phyloP scores from a whole-genome alignment of 2,329 filamentous ascomycete genomes.

The Fusarium multiceps region DNA sequence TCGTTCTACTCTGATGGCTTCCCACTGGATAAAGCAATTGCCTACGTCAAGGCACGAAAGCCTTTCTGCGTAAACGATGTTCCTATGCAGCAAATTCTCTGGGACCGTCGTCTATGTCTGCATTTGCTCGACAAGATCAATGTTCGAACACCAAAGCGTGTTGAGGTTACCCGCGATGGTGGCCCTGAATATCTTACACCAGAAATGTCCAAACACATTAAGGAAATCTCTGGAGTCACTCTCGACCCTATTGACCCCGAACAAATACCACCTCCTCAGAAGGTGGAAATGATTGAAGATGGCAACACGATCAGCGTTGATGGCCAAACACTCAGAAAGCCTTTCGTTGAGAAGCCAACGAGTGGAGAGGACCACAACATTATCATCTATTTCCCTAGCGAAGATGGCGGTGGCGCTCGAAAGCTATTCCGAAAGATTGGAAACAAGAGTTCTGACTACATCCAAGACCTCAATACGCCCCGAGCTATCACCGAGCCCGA shows the following conservation, averaged over 20 bases:
- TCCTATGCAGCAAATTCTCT: constrained; percentile 95
- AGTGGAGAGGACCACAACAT: constrained; percentile 99
- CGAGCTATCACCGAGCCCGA: constrained; percentile 82
- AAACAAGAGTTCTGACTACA: constrained; percentile 98
- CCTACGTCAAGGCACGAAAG: constrained; percentile 91
- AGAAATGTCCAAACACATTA: constrained; percentile 83
- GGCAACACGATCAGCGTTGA: constrained; percentile 91
- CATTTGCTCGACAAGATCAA: constrained; percentile 88
- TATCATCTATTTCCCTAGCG: constrained; percentile 93
- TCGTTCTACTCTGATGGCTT: constrained; percentile 99
- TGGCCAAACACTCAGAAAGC: constrained; percentile 83
- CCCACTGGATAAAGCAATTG: constrained; percentile 94
- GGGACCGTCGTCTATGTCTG: constrained; percentile 93
- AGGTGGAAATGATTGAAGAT: constrained; percentile 88
- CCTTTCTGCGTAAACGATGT: constrained; percentile 98
- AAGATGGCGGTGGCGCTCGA: constrained; percentile 86
- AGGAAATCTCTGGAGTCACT: constrained; percentile 80
- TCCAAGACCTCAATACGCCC: constrained; percentile 79
- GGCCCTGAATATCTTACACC: constrained; percentile 82
- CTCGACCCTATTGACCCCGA: constrained; percentile 76
- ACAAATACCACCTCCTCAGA: constrained; percentile 71
- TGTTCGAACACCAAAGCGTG: constrained; percentile 86
- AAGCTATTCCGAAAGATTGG: constrained; percentile 97
- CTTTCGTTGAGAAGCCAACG: constrained; percentile 98
- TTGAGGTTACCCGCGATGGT: constrained; percentile 94